phyloP scores from a whole-genome alignment of 2,329 filamentous ascomycete genomes.

The Scedosporium dehoogii region DNA sequence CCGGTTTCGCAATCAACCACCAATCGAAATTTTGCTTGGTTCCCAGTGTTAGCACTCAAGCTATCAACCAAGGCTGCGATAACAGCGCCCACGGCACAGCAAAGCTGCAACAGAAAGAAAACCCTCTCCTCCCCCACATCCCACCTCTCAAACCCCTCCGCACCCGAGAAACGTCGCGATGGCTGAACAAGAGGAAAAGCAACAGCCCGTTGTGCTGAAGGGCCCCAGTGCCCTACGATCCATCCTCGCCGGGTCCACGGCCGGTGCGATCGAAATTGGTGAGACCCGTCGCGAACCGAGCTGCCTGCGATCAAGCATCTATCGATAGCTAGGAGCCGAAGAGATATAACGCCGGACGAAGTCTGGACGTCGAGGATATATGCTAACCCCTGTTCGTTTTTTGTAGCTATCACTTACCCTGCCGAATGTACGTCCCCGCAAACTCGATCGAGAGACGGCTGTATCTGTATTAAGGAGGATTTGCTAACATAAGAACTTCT shows the following conservation, averaged over 20 bases:
- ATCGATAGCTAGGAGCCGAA: too few species aligned
- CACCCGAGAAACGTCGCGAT: not conserved
- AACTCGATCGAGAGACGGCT: not conserved
- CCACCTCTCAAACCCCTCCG: not conserved
- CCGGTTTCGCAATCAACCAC: too few species aligned
- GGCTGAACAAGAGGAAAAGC: constrained; percentile 12
- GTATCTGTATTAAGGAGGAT: not conserved
- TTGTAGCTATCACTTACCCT: constrained; percentile 73
- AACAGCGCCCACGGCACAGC: too few species aligned
- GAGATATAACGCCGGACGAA: not conserved
- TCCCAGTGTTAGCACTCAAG: not conserved
- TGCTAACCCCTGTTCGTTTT: constrained; percentile 3
- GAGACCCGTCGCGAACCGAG: constrained; percentile 17
- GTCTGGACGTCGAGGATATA: not conserved
- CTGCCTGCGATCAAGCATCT: not conserved
- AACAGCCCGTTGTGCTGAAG: constrained; percentile 27
- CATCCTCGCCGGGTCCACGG: constrained; percentile 84
- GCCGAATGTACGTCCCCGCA: constrained; percentile 62
- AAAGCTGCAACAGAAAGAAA: not conserved
- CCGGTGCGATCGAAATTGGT: constrained; percentile 92
- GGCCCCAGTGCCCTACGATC: constrained; percentile 74
- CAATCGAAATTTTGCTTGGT: not conserved
- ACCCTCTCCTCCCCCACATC: not conserved
- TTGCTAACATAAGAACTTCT: constrained; percentile 9
- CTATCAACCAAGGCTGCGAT: not conserved